phyloP scores from a whole-genome alignment of 1,284 basidiomycete species.

The Marasmius tenuissimus region DNA sequence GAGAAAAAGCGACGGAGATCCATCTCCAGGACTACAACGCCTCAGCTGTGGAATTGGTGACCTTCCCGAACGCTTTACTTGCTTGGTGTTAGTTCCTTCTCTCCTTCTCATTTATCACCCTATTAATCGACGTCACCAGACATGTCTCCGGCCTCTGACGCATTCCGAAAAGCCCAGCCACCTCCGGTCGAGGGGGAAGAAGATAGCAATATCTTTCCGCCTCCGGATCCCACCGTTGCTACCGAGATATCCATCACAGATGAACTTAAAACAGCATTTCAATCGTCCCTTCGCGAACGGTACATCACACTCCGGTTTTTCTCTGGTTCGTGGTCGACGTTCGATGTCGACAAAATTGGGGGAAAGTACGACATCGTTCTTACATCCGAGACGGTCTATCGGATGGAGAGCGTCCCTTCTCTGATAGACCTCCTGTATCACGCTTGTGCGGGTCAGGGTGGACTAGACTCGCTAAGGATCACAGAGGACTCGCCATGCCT shows the following conservation, averaged over 20 bases:
- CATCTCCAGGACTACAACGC: slow-evolving; percentile 94
- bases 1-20: slow-evolving; percentile 47
- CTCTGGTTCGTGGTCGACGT: slow-evolving; percentile 78
- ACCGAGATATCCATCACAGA: slow-evolving; percentile 66
- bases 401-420: slow-evolving; percentile 64
- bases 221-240: slow-evolving; percentile 24
- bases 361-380: slow-evolving; percentile 70
- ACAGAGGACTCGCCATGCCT: slow-evolving; percentile 23
- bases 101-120: background rate
- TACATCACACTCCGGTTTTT: slow-evolving; percentile 74
- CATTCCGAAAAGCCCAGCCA: slow-evolving; percentile 31
- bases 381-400: slow-evolving; percentile 94
- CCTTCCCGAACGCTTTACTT: slow-evolving; percentile 87
- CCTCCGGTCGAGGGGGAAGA: slow-evolving; percentile 16
- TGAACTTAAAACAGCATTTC: slow-evolving; percentile 67
- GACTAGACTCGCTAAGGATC: background rate
- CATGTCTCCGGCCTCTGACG: slow-evolving; percentile 48
- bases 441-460: slow-evolving; percentile 24
- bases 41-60: slow-evolving; percentile 81
- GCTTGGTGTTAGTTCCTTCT: slow-evolving; percentile 70
- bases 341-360: slow-evolving; percentile 32
- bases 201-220: slow-evolving; percentile 21
- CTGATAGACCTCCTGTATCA: slow-evolving; percentile 58
- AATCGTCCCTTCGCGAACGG: slow-evolving; percentile 48
- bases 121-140: slow-evolving; percentile 28